Evolutionary conservation across 768 basidiomycete species (phyloP).

Genomic region (Dentipellis fragilis): DNA sequence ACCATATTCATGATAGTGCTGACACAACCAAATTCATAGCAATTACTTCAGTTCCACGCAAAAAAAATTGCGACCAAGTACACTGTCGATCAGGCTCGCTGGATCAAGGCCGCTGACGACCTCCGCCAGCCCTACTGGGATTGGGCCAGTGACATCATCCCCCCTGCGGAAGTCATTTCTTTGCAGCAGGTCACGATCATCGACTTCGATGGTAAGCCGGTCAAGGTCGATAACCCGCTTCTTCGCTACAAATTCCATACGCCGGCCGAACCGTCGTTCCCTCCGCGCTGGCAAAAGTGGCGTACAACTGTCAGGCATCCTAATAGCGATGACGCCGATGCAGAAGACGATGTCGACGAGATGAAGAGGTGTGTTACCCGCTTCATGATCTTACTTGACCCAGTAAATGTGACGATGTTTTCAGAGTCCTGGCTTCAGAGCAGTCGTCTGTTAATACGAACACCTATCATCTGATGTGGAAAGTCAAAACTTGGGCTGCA

Average conservation of each 20-base stretch:
- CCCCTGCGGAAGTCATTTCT: conserved; percentile 30
- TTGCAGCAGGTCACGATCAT: conserved; percentile 24
- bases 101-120: conserved; percentile 25
- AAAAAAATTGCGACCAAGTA: conserved; percentile 32
- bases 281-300: neutral
- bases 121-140: conserved; percentile 42
- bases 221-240: conserved; percentile 25
- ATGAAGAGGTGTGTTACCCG: conserved; percentile 19
- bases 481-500: conserved; percentile 28
- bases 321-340: neutral
- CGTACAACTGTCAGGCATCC: conserved; percentile 8
- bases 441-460: conserved; percentile 5
- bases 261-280: conserved; percentile 15
- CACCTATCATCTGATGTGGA: conserved; percentile 25
- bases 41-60: conserved; percentile 35
- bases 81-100: conserved; percentile 14
- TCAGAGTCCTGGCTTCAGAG: conserved; percentile 2
- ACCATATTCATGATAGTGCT: neutral
- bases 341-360: conserved; percentile 17
- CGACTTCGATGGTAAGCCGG: conserved; percentile 20
- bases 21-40: conserved; percentile 21
- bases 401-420: neutral
- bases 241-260: conserved; percentile 26
- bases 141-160: conserved; percentile 32
- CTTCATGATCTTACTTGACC: neutral